Percentiles rank a stretch among this genome's conserved stretches.
Conservation (phyloP, 331 rosid genomes). For the Malus hybrid region DNA sequence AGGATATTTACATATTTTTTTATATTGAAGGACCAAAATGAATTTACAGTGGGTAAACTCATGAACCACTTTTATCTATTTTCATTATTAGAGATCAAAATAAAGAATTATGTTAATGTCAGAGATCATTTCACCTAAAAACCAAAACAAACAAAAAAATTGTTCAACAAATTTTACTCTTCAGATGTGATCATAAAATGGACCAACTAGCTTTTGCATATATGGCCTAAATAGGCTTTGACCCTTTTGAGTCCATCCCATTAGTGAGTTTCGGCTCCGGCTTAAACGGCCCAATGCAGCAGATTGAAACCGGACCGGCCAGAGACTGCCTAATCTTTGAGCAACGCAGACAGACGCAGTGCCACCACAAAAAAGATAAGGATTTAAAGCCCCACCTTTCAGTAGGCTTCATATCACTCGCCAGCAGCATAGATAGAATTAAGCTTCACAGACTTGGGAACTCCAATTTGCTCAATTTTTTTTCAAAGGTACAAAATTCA, state of each 20-base stretch:
- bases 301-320: neutral
- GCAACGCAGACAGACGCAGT: conserved; percentile 4
- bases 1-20: too few relatives aligned
- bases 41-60: too few relatives aligned
- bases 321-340: conserved; percentile 1
- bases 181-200: neutral
- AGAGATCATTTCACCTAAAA: too few relatives aligned
- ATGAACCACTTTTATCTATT: too few relatives aligned
- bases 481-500: conserved; percentile 30
- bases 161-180: neutral
- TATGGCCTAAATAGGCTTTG: neutral
- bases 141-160: neutral
- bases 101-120: too few relatives aligned
- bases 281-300: neutral
- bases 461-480: conserved; percentile 7
- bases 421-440: conserved; percentile 13
- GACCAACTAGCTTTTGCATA: neutral
- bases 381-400: conserved; percentile 76
- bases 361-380: conserved; percentile 44
- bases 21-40: too few relatives aligned
- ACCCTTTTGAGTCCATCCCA: neutral
- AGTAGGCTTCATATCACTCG: conserved; percentile 22
- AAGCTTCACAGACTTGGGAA: conserved; percentile 14
- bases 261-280: neutral
- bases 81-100: too few relatives aligned